phyloP scores from a whole-genome alignment of 768 basidiomycete species.

The Thelephora aurantiotincta region DNA sequence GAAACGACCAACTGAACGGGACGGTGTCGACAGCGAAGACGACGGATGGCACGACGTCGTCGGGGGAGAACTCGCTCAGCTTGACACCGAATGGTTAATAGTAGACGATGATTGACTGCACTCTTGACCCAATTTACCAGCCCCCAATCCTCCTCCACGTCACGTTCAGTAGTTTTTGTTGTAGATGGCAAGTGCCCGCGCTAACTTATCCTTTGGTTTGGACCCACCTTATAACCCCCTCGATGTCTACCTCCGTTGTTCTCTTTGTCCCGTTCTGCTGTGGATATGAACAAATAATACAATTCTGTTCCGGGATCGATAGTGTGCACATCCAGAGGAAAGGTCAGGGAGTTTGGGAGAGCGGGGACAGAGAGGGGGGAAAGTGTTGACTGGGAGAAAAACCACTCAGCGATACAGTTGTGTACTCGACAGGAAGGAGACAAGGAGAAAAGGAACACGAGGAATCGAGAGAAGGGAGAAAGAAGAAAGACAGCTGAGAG shows the following conservation, averaged over 20 bases:
- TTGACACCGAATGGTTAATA: slow-evolving; percentile 88
- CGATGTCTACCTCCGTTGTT: no score
- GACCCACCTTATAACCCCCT: no score
- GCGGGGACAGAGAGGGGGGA: slow-evolving; percentile 1
- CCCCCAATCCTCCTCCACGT: no score
- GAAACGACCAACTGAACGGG: slow-evolving; percentile 54
- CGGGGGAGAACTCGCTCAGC: slow-evolving; percentile 52
- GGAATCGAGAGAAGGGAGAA: background rate
- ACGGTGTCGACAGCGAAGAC: slow-evolving; percentile 32
- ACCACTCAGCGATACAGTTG: slow-evolving; percentile 5
- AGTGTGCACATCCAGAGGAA: slow-evolving; percentile 10
- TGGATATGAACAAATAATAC: no score
- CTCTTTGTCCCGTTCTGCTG: no score
- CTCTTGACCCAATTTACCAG: no score
- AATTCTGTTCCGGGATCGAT: no score
- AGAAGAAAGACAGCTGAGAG: background rate
- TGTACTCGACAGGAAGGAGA: slow-evolving; percentile 13
- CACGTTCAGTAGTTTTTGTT: no score
- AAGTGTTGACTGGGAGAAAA: background rate
- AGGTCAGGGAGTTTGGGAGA: slow-evolving; percentile 1
- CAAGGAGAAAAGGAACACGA: background rate
- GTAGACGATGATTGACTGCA: slow-evolving; percentile 24
- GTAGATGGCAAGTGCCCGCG: no score
- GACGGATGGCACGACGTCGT: slow-evolving; percentile 60
- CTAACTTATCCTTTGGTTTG: no score